A percentile compares a stretch with the other conserved stretches of the same genome.
Evolutionary conservation across 2,329 filamentous ascomycete species (phyloP).

Genomic region (Albophoma yamanashiensis): DNA sequence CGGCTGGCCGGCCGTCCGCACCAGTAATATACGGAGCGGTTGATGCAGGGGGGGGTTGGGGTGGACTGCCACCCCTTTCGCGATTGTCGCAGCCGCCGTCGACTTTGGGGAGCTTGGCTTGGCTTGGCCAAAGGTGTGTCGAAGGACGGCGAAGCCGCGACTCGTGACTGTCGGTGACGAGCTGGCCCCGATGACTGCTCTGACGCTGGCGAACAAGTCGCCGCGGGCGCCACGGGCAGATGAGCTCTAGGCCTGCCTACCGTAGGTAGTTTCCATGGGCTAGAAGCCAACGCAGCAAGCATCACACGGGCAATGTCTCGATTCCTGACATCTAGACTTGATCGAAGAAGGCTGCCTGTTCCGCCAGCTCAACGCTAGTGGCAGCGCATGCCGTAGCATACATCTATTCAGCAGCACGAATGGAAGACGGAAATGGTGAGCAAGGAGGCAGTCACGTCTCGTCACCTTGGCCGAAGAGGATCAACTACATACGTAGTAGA

Average conservation of each 20-base stretch:
- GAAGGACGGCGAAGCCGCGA: neutral
- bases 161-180: neutral
- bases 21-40: neutral
- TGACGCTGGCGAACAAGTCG: neutral
- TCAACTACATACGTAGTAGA: too few species aligned
- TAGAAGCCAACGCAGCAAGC: neutral
- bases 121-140: neutral
- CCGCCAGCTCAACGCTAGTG: neutral
- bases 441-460: neutral
- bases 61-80: neutral
- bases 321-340: neutral
- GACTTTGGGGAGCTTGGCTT: neutral
- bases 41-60: neutral
- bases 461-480: neutral
- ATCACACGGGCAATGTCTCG: neutral
- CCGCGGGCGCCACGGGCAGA: neutral
- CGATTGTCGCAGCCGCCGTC: neutral
- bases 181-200: neutral
- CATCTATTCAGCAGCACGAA: neutral
- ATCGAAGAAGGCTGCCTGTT: neutral
- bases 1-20: neutral
- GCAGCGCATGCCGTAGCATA: neutral
- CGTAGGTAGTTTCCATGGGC: neutral
- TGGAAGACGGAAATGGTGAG: neutral
- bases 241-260: neutral